Evolutionary conservation across 2,329 filamentous ascomycete species (phyloP).

Genomic region (Aspergillus proliferans): DNA sequence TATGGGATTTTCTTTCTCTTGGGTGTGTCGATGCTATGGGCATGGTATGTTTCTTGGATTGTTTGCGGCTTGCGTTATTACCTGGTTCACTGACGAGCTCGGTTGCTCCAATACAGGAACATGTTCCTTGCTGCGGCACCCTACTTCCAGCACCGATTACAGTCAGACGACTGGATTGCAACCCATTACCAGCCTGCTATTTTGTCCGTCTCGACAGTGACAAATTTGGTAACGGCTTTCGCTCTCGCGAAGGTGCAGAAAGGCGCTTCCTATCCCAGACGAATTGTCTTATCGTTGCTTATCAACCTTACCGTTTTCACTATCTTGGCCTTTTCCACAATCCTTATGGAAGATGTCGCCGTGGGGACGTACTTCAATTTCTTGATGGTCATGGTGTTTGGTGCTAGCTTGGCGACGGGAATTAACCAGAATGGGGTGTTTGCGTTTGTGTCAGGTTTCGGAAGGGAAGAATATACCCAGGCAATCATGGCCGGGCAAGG

Average conservation of each 20-base stretch:
- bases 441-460: conserved; percentile 82
- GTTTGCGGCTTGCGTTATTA: neutral
- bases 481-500: conserved; percentile 94
- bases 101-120: conserved; percentile 57
- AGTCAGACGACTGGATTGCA: conserved; percentile 61
- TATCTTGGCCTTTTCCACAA: conserved; percentile 73
- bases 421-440: conserved; percentile 92
- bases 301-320: conserved; percentile 73
- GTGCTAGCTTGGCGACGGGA: conserved; percentile 72
- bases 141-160: conserved; percentile 83
- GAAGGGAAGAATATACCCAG: conserved; percentile 82
- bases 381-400: conserved; percentile 72
- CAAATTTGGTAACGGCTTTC: conserved; percentile 70
- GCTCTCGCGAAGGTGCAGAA: conserved; percentile 74
- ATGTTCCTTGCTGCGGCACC: conserved; percentile 95
- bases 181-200: conserved; percentile 86
- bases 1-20: conserved; percentile 80
- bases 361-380: conserved; percentile 70
- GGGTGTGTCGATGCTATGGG: conserved; percentile 93
- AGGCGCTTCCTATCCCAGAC: conserved; percentile 77
- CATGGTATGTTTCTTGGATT: conserved; percentile 59
- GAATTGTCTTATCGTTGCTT: conserved; percentile 70
- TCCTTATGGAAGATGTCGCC: conserved; percentile 56
- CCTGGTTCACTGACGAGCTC: neutral
- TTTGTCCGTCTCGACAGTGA: conserved; percentile 75